Percentiles rank a stretch among this genome's conserved stretches.
These are phyloP conservation scores for Begonia loranthoides DNA, from an alignment of 306 rosid species.

Conservation along the genomic window DNA sequence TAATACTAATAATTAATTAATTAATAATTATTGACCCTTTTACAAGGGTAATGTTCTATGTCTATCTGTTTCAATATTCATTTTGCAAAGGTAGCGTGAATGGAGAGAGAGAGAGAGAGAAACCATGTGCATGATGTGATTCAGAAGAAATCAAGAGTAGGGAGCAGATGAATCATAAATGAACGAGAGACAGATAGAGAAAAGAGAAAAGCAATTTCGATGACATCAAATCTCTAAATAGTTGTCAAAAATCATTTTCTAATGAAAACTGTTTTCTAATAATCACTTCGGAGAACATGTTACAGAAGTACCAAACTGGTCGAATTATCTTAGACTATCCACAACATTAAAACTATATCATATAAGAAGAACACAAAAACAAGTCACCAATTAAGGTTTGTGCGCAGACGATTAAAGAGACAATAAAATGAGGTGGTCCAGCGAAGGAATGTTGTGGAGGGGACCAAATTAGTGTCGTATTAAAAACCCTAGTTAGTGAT, in stretches of 20 bases:
- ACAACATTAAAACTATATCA: background rate
- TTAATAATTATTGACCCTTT: too few relatives aligned
- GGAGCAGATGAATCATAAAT: too few relatives aligned
- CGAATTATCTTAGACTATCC: too few relatives aligned
- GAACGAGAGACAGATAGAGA: too few relatives aligned
- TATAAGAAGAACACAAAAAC: constrained; percentile 1
- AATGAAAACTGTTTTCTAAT: background rate
- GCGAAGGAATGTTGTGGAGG: constrained; percentile 10
- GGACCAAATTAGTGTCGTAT: background rate
- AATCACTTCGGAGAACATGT: too few relatives aligned
- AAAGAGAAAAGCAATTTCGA: constrained; percentile 8
- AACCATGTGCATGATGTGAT: constrained; percentile 14
- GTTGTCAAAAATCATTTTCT: constrained; percentile 7
- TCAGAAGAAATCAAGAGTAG: constrained; percentile 7
- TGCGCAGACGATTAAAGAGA: background rate
- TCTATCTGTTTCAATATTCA: constrained; percentile 2
- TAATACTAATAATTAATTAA: too few relatives aligned
- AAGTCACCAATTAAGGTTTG: background rate
- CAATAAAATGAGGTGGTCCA: constrained; percentile 5
- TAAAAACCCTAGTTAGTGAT: too few relatives aligned
- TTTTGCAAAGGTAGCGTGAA: background rate
- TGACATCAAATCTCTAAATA: too few relatives aligned
- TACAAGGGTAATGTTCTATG: background rate
- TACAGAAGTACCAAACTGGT: too few relatives aligned
- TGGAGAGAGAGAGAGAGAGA: background rate